phyloP scores from a whole-genome alignment of 2,329 filamentous ascomycete species.

The Alternaria tenuissima region DNA sequence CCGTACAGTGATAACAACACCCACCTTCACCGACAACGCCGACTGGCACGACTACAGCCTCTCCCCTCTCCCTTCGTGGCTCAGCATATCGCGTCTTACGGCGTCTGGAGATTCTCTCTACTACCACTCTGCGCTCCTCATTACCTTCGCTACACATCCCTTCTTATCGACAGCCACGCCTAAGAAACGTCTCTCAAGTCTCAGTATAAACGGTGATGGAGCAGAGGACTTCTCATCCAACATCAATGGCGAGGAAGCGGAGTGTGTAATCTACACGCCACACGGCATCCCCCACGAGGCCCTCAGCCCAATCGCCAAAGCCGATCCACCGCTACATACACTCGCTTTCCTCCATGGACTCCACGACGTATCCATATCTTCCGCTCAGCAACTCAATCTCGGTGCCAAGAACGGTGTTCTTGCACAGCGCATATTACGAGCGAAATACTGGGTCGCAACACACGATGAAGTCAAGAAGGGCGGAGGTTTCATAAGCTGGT shows the following conservation, averaged over 20 bases:
- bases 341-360: conserved; percentile 71
- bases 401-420: conserved; percentile 69
- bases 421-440: conserved; percentile 61
- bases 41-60: conserved; percentile 59
- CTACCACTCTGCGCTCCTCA: conserved; percentile 66
- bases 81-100: conserved; percentile 67
- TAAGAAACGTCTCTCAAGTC: conserved; percentile 39
- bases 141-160: conserved; percentile 59
- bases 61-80: conserved; percentile 64
- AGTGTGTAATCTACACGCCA: conserved; percentile 70
- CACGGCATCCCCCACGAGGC: conserved; percentile 65
- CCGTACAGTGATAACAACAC: conserved; percentile 60
- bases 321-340: conserved; percentile 59
- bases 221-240: conserved; percentile 28
- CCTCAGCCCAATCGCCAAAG: conserved; percentile 55
- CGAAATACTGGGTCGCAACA: conserved; percentile 71
- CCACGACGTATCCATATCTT: conserved; percentile 65
- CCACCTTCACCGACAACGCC: conserved; percentile 52
- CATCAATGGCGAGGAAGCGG: conserved; percentile 46
- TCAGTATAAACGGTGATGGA: conserved; percentile 43
- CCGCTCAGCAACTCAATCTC: conserved; percentile 67
- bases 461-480: conserved; percentile 71
- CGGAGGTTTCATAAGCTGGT: conserved; percentile 64
- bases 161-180: conserved; percentile 37
- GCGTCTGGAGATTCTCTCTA: conserved; percentile 64